Evolutionary conservation across 345 rosid species (phyloP).

Genomic region (Streptanthus diversifolius): DNA sequence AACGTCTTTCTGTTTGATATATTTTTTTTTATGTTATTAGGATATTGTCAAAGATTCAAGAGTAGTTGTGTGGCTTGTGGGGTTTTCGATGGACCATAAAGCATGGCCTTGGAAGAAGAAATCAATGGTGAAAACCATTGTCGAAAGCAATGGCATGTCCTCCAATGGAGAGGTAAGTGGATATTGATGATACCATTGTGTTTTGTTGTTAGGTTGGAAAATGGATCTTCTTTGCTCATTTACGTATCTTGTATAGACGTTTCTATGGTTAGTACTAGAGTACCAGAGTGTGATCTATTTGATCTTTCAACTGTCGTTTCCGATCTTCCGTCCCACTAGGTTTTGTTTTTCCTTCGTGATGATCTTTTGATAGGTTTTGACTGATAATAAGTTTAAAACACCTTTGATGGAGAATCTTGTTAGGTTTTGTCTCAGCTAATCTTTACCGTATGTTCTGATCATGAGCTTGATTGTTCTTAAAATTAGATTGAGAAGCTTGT

Average conservation of each 20-base stretch:
- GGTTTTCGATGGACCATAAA: slow-evolving; percentile 58
- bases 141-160: slow-evolving; percentile 27
- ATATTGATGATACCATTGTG: background rate
- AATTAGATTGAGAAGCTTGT: slow-evolving; percentile 44
- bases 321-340: background rate
- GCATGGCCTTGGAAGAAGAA: slow-evolving; percentile 88
- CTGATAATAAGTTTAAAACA: no score
- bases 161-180: slow-evolving; percentile 54
- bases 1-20: background rate
- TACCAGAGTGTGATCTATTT: background rate
- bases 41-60: slow-evolving; percentile 11
- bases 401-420: background rate
- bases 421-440: background rate
- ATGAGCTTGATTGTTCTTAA: slow-evolving; percentile 16
- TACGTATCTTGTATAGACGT: background rate
- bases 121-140: slow-evolving; percentile 53
- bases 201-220: slow-evolving; percentile 2
- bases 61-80: slow-evolving; percentile 19
- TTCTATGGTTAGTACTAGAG: background rate
- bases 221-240: background rate
- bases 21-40: background rate
- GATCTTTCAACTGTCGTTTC: background rate
- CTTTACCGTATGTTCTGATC: background rate
- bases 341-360: background rate
- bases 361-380: background rate